Evolutionary conservation across 257 asterid species (phyloP), one percentile per base, ranked within the genome.

Genomic region (Fraxinus pennsylvanica): DNA sequence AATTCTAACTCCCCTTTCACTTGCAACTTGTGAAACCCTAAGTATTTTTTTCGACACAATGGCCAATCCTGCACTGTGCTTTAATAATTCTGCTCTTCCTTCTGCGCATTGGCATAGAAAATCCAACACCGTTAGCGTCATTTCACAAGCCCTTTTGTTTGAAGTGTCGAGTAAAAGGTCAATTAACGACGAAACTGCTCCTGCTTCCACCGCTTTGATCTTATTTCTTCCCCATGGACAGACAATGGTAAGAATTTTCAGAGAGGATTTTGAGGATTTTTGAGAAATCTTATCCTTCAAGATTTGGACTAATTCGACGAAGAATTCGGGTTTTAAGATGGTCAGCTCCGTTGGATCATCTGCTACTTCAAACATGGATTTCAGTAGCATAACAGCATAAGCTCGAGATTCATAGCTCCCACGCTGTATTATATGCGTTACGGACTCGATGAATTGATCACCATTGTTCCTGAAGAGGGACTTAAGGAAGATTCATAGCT

Each of bases 41-140:
- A 94, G 87, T 1, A 91, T 88, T 86, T 92, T 94, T 83, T 92
- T 94, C 1, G 98, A 89, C 0, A 94, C 92, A 4, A 91, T 71
- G 2, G 97, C 97, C 32, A 94, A 7, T 0, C 99, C 99, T 0
- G 96, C 99, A 0, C 88, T 81, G 78, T 94, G 99, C 17, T 72
- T 83, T 47, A 92, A 33, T 35, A 94, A 65, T 81, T 87, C 96
- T 0, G 97, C 91, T 69, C 99, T 78, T 3, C 99, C 99, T 63
- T 94, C 99, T 0, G 99, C 97, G 74, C 94, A 90, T 77, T 87
- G 96, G 86, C 97, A 91, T 1, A 92, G 76, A 61, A 77, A 72
- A 39, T 94, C 99, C 72, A 94, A 3, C 33, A 87, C 80, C 10
- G 63, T 52, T 14, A 94, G 27, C 1, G 82, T 65, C 89, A 89